Evolutionary conservation across 257 asterid genomes (phyloP).

Genomic region (Leptodermis oblonga): DNA sequence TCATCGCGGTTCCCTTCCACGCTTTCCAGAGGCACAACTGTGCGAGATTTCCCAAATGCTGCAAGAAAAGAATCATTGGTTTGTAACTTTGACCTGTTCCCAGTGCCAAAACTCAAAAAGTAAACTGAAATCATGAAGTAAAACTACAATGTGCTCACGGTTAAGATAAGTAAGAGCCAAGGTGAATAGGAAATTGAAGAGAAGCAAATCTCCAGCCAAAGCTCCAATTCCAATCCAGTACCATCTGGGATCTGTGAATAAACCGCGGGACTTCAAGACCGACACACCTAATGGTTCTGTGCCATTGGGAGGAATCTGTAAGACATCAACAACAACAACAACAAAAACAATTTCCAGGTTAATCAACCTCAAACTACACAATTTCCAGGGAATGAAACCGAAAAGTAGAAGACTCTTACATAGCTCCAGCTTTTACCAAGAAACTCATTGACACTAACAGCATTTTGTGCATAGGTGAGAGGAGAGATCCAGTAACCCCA

Average conservation of each 20-base stretch:
- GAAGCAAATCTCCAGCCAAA: slow-evolving; percentile 25
- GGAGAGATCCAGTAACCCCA: slow-evolving; percentile 99
- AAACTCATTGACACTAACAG: slow-evolving; percentile 81
- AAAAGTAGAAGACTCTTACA: slow-evolving; percentile 28
- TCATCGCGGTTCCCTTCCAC: slow-evolving; percentile 28
- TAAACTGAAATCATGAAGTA: background rate
- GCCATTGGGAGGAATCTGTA: slow-evolving; percentile 28
- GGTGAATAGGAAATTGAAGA: slow-evolving; percentile 31
- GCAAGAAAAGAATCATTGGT: slow-evolving; percentile 17
- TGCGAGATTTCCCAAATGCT: slow-evolving; percentile 69
- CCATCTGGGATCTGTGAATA: slow-evolving; percentile 39
- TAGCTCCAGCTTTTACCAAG: slow-evolving; percentile 74
- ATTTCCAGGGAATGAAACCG: background rate
- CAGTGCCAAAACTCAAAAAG: slow-evolving; percentile 11
- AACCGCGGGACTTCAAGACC: slow-evolving; percentile 31
- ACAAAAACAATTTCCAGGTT: background rate
- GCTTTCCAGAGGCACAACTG: slow-evolving; percentile 40
- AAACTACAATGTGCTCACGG: slow-evolving; percentile 44
- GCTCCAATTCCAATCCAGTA: slow-evolving; percentile 48
- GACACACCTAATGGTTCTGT: slow-evolving; percentile 31
- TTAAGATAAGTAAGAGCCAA: slow-evolving; percentile 51
- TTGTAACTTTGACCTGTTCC: background rate
- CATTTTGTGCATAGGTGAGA: slow-evolving; percentile 86
- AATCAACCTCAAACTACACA: background rate
- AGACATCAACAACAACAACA: too few species aligned